Percentiles rank a stretch among this genome's conserved stretches.
Conservation (phyloP, 2,329 filamentous ascomycete species). For the Magnaporthiopsis incrustans region DNA sequence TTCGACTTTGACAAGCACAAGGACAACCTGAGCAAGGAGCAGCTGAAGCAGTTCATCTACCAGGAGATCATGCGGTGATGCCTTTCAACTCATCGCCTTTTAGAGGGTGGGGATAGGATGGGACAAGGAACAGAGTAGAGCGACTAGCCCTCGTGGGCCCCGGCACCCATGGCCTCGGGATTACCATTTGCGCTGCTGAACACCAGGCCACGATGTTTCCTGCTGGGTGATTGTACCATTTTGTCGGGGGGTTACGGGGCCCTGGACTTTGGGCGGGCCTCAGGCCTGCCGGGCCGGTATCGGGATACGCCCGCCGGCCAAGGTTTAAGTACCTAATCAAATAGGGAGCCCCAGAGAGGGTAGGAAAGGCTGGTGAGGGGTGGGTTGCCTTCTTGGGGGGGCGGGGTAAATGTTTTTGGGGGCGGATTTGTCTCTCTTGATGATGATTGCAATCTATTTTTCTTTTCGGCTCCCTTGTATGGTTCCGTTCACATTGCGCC, state of each 20-base stretch:
- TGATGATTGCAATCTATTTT: background rate
- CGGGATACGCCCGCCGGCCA: background rate
- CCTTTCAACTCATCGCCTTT: background rate
- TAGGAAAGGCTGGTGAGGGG: background rate
- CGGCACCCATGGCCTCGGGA: background rate
- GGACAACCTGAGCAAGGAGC: conserved; percentile 96
- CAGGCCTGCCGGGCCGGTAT: too few species aligned
- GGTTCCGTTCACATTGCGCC: background rate
- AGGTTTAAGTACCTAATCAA: background rate
- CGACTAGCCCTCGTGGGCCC: background rate
- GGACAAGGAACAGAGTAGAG: too few species aligned
- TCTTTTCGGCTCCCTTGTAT: background rate
- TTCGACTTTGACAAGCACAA: conserved; percentile 99
- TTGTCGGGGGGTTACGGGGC: background rate
- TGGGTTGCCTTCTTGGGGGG: background rate
- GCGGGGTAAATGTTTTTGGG: background rate
- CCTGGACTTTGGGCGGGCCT: background rate
- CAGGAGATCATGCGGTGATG: conserved; percentile 79
- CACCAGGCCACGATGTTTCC: background rate
- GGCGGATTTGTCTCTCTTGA: background rate
- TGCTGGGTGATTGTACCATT: background rate
- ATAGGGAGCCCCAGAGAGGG: background rate
- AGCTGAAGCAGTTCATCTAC: conserved; percentile 95
- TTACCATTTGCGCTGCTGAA: background rate
- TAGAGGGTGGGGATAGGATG: too few species aligned